Base-by-base conservation (phyloP, 2,329 filamentous ascomycete species). In the Lithohypha guttulata region DNA sequence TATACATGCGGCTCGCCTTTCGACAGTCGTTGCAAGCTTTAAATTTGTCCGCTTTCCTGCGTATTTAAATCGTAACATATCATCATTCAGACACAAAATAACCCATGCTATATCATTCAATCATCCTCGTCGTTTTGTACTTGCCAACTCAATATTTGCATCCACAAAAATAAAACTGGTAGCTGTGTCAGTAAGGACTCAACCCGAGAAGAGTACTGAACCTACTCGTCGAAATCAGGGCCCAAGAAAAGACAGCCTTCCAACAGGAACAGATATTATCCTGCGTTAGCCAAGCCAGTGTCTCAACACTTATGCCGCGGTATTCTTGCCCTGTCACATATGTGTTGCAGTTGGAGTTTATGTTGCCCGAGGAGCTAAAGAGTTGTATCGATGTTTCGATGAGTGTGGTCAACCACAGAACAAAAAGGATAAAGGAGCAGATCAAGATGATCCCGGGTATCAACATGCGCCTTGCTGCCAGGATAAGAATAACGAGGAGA, bases 101-200 rank as follows among this genome's bases (percentile, higher is more conserved):
- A n/a, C n/a, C n/a, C n/a, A n/a, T n/a, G n/a, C n/a, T n/a, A n/a
- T n/a, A n/a, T 38, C 39, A 27, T 30, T 48, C 46, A 60, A 11
- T 57, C 57, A 47, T 62, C 66, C 41, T 60, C 54, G 43, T 64
- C 64, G 42, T 61, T 59, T 43, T 65, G 65, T 30, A 77, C 73
- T 51, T 73, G 69, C 55, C 62, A 69, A 4, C 69, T 71, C 65
- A 79, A 71, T 33, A 80, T 58, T 55, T 79, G 73, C 72, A 79
- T 77, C 71, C 75, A 80, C 15, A 79, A 54, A 52, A 77, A 68
- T 50, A 79, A 77, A n/a, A 78, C 67, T 1, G n/a, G 66, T 65
- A 26, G 15, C 6, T 15, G 28, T 29, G 20, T 10, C 14, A 19
- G 20, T 17, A 13, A 25, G 8, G 19, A 20, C 17, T n/a, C 15